Percentiles rank a stretch among this genome's conserved stretches.
These are phyloP conservation scores for Coemansia brasiliensis DNA, from an alignment of 192 early-diverging fungal species.

Conservation along the genomic window DNA sequence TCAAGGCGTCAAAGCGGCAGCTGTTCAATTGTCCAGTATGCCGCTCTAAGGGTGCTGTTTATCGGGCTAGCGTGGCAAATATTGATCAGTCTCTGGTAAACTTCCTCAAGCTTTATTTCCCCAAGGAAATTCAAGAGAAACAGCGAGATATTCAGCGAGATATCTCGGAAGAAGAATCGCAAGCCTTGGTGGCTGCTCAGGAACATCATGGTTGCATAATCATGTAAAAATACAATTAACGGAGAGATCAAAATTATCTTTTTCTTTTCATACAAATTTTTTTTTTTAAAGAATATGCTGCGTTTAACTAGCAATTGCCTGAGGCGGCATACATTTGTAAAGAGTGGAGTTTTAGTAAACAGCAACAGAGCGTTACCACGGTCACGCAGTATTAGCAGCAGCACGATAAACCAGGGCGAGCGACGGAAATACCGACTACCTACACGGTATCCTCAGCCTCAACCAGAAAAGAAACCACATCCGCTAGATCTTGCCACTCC, in stretches of 20 bases:
- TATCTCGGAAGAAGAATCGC: slow-evolving; percentile 64
- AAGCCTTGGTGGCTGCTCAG: slow-evolving; percentile 56
- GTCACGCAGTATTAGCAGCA: background rate
- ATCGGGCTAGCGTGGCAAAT: slow-evolving; percentile 59
- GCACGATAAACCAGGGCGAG: slow-evolving; percentile 2
- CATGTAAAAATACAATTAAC: slow-evolving; percentile 20
- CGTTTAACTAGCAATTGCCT: slow-evolving; percentile 11
- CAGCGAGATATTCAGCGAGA: slow-evolving; percentile 64
- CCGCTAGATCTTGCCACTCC: slow-evolving; percentile 28
- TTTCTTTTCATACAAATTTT: slow-evolving; percentile 5
- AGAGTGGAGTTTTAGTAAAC: too few species aligned
- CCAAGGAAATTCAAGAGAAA: slow-evolving; percentile 73
- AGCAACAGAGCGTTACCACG: too few species aligned
- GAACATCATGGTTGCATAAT: slow-evolving; percentile 26
- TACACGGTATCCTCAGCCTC: slow-evolving; percentile 37
- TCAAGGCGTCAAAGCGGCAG: slow-evolving; percentile 66
- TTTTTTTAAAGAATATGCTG: slow-evolving; percentile 36
- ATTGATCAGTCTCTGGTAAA: slow-evolving; percentile 67
- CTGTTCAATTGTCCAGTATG: slow-evolving; percentile 77
- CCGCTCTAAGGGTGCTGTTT: slow-evolving; percentile 61
- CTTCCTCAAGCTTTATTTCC: slow-evolving; percentile 77
- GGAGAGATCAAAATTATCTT: background rate
- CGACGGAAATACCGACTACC: slow-evolving; percentile 29
- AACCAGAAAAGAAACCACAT: slow-evolving; percentile 13
- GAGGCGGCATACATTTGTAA: too few species aligned